Evolutionary conservation across 306 rosid species (phyloP), one percentile per base, ranked within the genome.

Genomic region (Dryas alaskensis): DNA sequence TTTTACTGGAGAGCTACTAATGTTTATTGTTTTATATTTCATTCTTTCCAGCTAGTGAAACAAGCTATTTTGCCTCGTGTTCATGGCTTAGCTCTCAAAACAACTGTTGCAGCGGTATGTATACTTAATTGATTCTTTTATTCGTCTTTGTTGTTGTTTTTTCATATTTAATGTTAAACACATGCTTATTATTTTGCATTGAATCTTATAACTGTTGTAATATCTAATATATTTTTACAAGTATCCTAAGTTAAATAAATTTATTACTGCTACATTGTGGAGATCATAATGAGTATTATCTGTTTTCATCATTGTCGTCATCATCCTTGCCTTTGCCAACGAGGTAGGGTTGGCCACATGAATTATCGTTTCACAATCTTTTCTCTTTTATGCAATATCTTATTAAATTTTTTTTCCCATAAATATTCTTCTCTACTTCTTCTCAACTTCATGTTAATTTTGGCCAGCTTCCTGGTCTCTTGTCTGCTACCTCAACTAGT

Each of bases 81-180:
- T 79, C 99, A 95, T 80, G 93, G 92, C 71, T 77, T 92, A 81
- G 99, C 99, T 47, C 97, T 95, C 55, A 95, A 92, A 80, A 95
- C 99, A 76, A 95, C 99, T 43, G 75, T 95, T 81, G 99, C 99
- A 14, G 96, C 97, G 90, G 99, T 95, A 92, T 75, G 97, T 86
- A 40, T 70, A 46, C 57, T 53, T 46, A 62, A 70, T 74, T 5
- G 58, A 47, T 69, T 46, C 60, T 19, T 7, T 69, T 74, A 27
- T 52, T 19, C 48, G 43, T 37, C 61, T 54, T 70, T 76, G 75
- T 62, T 16, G n/a, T 50, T 45, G 44, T 57, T 75, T 16, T 42
- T 51, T 66, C 4, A 42, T 52, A 4, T n/a, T 58, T 65, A 54
- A 19, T 52, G 5, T 64, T 62, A 39, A 55, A 65, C 42, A 43